Evolutionary conservation across 1,284 basidiomycete species (phyloP).

Genomic region (Irpex sp.): DNA sequence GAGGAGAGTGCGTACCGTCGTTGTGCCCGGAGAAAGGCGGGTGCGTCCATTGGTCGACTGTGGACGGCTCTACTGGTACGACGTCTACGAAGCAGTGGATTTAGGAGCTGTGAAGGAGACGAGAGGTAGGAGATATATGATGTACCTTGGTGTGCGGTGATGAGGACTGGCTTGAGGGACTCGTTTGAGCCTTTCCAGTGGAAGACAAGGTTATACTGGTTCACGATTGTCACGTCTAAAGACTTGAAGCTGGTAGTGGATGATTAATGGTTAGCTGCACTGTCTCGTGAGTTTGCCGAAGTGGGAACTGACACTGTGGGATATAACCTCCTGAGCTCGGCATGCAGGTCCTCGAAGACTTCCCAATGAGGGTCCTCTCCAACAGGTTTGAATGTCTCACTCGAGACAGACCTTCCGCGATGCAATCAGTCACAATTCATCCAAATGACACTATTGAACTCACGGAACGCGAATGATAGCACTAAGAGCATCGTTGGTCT

Average conservation of each 20-base stretch:
- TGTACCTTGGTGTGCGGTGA: conserved; percentile 65
- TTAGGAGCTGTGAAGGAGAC: not conserved
- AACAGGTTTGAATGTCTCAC: conserved; percentile 23
- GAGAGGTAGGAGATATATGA: not conserved
- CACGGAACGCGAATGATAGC: conserved; percentile 7
- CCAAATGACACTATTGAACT: not conserved
- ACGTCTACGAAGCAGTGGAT: conserved; percentile 36
- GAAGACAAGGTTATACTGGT: conserved; percentile 62
- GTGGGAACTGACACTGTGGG: conserved; percentile 33
- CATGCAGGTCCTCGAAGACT: conserved; percentile 34
- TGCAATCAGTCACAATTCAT: not conserved
- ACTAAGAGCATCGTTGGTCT: not conserved
- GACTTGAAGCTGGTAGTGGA: conserved; percentile 38
- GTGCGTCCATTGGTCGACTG: conserved; percentile 47
- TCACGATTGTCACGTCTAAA: conserved; percentile 53
- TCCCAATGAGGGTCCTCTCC: conserved; percentile 44
- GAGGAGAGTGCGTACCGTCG: conserved; percentile 23
- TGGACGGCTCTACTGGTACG: conserved; percentile 51
- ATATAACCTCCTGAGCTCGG: conserved; percentile 35
- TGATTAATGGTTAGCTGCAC: not conserved
- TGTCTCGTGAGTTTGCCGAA: not conserved
- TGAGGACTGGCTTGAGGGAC: conserved; percentile 55
- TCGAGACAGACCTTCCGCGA: conserved; percentile 24
- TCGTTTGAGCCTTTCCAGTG: conserved; percentile 57
- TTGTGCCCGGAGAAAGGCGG: conserved; percentile 32